phyloP scores from a whole-genome alignment of 129 eudicot genomes.

The Artemisia annua region DNA sequence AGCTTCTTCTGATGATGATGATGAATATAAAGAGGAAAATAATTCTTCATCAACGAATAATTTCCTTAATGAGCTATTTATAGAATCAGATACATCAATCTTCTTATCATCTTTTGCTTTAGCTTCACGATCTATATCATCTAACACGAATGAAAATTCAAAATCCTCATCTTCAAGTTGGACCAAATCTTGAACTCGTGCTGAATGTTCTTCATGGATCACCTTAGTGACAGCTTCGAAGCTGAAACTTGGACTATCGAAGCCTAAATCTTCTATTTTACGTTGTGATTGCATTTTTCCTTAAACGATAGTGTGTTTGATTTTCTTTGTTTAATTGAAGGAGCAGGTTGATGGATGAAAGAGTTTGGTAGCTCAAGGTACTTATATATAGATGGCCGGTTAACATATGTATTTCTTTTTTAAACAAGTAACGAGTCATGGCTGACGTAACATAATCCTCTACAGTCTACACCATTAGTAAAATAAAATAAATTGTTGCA shows the following conservation, averaged over 20 bases:
- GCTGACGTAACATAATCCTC: too few relatives aligned
- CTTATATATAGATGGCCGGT: too few relatives aligned
- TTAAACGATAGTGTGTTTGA: too few relatives aligned
- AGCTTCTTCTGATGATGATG: conserved; percentile 46
- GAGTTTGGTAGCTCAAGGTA: too few relatives aligned
- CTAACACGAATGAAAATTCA: conserved; percentile 35
- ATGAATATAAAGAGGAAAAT: conserved; percentile 44
- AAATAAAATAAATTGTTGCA: too few relatives aligned
- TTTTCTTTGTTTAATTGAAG: too few relatives aligned
- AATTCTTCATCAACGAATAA: conserved; percentile 33
- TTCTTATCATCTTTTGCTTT: neutral
- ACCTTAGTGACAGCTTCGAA: conserved; percentile 34
- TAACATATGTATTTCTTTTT: too few relatives aligned
- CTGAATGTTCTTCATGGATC: conserved; percentile 22
- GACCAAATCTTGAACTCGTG: neutral
- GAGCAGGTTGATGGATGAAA: too few relatives aligned
- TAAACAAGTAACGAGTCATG: too few relatives aligned
- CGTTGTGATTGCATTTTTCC: conserved; percentile 20
- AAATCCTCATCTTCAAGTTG: conserved; percentile 35
- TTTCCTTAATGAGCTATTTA: conserved; percentile 28
- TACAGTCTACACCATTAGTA: too few relatives aligned
- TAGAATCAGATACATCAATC: neutral
- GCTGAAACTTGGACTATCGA: conserved; percentile 46
- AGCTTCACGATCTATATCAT: too few relatives aligned
- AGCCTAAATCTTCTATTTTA: conserved; percentile 6